Base-by-base conservation (phyloP, 805 yeast genomes). In the Kockiozyma suomiensis region DNA sequence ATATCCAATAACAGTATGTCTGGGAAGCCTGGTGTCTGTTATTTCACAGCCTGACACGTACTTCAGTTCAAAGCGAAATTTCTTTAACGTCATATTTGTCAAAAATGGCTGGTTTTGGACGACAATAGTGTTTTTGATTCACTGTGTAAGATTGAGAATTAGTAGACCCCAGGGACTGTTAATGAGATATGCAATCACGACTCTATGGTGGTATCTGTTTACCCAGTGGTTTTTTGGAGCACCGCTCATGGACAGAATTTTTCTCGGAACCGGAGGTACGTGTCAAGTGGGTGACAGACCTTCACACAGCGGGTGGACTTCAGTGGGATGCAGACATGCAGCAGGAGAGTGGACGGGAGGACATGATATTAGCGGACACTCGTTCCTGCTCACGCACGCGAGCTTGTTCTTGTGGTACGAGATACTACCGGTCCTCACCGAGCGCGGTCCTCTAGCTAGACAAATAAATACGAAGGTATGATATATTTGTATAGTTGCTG, bases 21-120 rank as follows among this genome's bases (percentile, higher is more conserved):
- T 70, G 46, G 75, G 71, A 41, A 69, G 69, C 50, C 53, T 70
- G 8, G 66, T 67, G 6, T 58, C 64, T 13, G 19, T 64, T 21
- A 45, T 63, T 3, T 52, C 58, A 17, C 56, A 28, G 49, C 68
- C 66, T 2, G 59, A 50, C 13, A 62, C 72, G 28, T 77, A 76
- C 57, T 76, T 77, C 60, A 66, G 74, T 41, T 51, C 67, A 50
- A 90, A 89, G 74, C 79, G 81, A 52, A 90, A 90, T 70, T 33
- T 90, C 17, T 70, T 92, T 61, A 93, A 93, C 73, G 80, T 79
- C 21, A 49, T 81, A 5, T 89, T 94, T 71, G 97, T 93, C 40
- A 94, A 93, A 69, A 80, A 79, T 26, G 98, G 97, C 1, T 94
- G 98, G 98, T 79, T 83, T 15, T 94, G 97, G 98, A 91, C 96